Base-by-base conservation (phyloP, 23 red algal species). In the Agarophyton chilense region DNA sequence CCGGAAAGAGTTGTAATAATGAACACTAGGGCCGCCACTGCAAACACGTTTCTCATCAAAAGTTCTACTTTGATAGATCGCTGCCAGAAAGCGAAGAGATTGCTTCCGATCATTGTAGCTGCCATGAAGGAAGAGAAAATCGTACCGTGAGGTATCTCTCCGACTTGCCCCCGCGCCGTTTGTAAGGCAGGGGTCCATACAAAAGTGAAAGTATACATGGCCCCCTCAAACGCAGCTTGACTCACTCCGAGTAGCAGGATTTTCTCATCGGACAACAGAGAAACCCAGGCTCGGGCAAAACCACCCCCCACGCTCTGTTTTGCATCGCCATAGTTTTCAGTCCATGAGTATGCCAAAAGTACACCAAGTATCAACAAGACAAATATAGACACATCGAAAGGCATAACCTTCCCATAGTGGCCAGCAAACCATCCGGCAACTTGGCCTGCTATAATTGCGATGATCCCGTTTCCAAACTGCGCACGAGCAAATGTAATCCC, bases 111-210 rank as follows among this genome's bases (percentile, higher is more conserved):
- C 95, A 98, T 98, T 0, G 90, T 82, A 26, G 90, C 82, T 4
- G 84, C 80, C 95, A 98, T 98, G 72, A 98, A 98, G 21, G 91
- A 83, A 13, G 95, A 93, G 39, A 98, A 98, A 13, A 98, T 78
- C 1, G 92, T 80, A 24, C 95, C 95, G 63, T 94, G 85, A 7
- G 86, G 87, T 46, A 98, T 84, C 65, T 84, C 81, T 52, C 75
- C 91, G 10, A 66, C 41, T 50, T 71, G 75, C 10, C 73, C 81
- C 42, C 71, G 13, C 2, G 82, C 81, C 2, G 33, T 72, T 77
- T 98, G 90, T 31, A 98, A 58, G 38, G 89, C 89, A 36, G 95
- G 95, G n/a, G 95, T 98, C 95, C 95, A 98, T 22, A 98, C 66
- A 85, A 98, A 98, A 9, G 90, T 92, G 81, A 98, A 98, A 51